Base-by-base conservation (phyloP, 1,284 basidiomycete species). In the Pascua sp. region DNA sequence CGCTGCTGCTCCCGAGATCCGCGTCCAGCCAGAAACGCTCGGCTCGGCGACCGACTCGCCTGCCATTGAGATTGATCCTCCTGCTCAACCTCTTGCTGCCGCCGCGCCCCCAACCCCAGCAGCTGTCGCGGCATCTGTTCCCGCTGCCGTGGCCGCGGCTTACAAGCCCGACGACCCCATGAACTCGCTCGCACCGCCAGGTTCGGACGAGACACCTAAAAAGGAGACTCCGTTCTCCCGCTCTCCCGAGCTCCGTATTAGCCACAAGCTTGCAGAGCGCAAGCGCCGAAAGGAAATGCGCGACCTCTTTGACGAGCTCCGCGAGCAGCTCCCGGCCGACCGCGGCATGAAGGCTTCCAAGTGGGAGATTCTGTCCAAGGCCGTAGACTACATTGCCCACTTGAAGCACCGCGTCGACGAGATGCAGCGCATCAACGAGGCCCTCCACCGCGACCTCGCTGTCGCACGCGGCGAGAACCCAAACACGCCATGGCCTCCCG, bases 201-300 rank as follows among this genome's bases (percentile, higher is more conserved):
- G 24, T 32, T 32, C 24, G 24, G 24, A 32, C 24, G 24, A 7
- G 24, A 32, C 24, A 32, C 24, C 24, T 32, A 65, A 62, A 50
- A 73, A 70, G 52, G 83, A 86, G 17, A 89, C 90, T 12, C 91
- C 91, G 5, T 97, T 96, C 77, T 93, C 92, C 53, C 87, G 93
- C 59, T 92, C 90, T 0, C 93, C 93, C 4, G 93, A 97, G 74
- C 81, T 97, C 45, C 85, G 92, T 53, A 85, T 96, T 45, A 92
- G 89, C 12, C 93, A 97, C 79, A 96, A 96, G 73, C 83, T 96
- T 17, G 93, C 93, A 2, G 93, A 97, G 43, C 57, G 49, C 60
- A 96, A 97, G 77, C 81, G 93, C 65, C 83, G 93, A 73, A 95
- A 93, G 79, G 93, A 97, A 78, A 97, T 97, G 93, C 94, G 94